These are phyloP conservation scores for Trichophyton rubrum DNA, from an alignment of 2,329 filamentous ascomycete genomes.

Conservation along the genomic window DNA sequence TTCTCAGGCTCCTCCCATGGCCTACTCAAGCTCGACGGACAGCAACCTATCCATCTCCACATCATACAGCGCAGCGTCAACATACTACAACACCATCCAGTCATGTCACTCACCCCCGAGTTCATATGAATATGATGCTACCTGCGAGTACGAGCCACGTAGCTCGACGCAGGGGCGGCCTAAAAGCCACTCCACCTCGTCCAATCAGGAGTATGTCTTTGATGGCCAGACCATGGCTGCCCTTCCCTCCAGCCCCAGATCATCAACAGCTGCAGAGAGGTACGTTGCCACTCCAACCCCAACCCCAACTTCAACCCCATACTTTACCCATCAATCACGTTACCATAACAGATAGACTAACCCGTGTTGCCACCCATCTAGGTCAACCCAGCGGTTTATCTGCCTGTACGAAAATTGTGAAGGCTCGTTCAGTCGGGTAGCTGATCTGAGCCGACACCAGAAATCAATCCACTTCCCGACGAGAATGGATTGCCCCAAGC, in stretches of 20 bases:
- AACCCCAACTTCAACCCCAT: not conserved
- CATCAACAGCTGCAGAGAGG: not conserved
- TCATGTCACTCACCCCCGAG: not conserved
- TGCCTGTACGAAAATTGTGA: conserved; percentile 19
- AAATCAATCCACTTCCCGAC: conserved; percentile 33
- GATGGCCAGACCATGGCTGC: not conserved
- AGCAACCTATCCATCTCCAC: conserved; percentile 14
- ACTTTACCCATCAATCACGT: not conserved
- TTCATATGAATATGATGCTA: not conserved
- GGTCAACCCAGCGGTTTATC: conserved; percentile 12
- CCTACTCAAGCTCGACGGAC: conserved; percentile 13
- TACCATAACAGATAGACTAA: not conserved
- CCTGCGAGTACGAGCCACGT: not conserved
- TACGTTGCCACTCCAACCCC: not conserved
- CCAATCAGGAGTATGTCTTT: not conserved
- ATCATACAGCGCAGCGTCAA: conserved; percentile 11
- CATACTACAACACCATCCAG: conserved; percentile 1
- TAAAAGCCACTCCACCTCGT: not conserved
- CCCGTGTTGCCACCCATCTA: not conserved
- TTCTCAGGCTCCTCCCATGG: conserved; percentile 14
- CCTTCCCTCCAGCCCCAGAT: not conserved
- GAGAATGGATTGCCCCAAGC: conserved; percentile 33
- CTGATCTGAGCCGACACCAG: conserved; percentile 40
- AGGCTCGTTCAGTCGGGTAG: conserved; percentile 33
- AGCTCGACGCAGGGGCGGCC: not conserved